Evolutionary conservation across 805 yeast genomes (phyloP).

Genomic region (Debaryomyces castellii): DNA sequence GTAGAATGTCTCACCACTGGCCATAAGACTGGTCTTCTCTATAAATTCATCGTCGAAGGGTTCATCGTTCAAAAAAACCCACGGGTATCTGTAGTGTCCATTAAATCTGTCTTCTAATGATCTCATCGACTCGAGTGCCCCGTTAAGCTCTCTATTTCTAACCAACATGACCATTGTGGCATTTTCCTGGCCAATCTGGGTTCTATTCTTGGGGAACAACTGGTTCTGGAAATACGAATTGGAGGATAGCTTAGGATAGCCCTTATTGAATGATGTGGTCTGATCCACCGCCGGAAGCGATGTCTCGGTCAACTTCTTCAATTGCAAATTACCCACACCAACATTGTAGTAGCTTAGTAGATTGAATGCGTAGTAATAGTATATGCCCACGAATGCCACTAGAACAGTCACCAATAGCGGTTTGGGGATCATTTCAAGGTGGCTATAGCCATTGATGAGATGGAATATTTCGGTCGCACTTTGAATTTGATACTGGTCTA

Average conservation of each 20-base stretch:
- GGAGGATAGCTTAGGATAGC: conserved; percentile 25
- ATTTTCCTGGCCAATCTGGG: conserved; percentile 58
- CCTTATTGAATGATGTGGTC: not conserved
- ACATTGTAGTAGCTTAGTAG: not conserved
- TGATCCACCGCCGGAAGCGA: not conserved
- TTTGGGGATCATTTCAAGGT: not conserved
- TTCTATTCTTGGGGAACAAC: conserved; percentile 28
- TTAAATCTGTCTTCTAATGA: conserved; percentile 45
- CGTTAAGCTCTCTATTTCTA: conserved; percentile 73
- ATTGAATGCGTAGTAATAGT: not conserved
- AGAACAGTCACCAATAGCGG: not conserved
- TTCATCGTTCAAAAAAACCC: conserved; percentile 45
- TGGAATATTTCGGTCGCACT: not conserved
- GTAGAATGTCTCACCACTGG: conserved; percentile 40
- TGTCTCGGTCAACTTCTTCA: not conserved
- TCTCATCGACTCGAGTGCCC: conserved; percentile 55
- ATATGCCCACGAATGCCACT: not conserved
- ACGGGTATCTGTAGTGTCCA: conserved; percentile 37
- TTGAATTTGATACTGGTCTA: not conserved
- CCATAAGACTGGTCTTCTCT: conserved; percentile 44
- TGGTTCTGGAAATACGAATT: conserved; percentile 24
- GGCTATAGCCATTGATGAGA: not conserved
- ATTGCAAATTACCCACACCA: not conserved
- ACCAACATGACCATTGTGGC: conserved; percentile 89
- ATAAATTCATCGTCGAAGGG: conserved; percentile 42